Base-by-base conservation (phyloP, 352 stramenopile genomes). In the Globisporangium parvum region DNA sequence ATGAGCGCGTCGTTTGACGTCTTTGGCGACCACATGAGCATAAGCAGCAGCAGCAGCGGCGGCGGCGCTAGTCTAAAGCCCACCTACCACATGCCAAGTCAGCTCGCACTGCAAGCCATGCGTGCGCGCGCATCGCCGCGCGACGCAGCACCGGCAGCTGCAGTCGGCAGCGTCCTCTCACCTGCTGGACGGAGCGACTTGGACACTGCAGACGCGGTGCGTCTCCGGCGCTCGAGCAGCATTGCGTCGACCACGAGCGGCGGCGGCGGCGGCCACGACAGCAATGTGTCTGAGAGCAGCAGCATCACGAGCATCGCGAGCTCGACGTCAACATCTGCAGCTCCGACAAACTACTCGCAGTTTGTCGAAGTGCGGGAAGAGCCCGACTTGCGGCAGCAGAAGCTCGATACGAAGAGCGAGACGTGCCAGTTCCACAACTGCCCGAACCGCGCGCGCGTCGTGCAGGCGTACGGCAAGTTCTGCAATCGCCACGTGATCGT, bases 401-500 rank as follows among this genome's bases (percentile, higher is more conserved):
- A 82, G 64, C 67, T 90, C 26, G 67, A 88, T 52, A 67, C 78
- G 23, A 77, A 76, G 66, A 87, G 71, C 47, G 74, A 87, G 55
- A 84, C 70, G 31, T 94, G 84, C 55, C 69, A 90, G 62, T 92
- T 84, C 60, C 64, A 76, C 54, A 85, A 76, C 41, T 94, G 84
- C 54, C 70, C 77, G 6, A 94, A 94, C 60, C 84, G 78, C 26
- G 84, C 84, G 40, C 76, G 81, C 4, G 81, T 94, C 37, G 71
- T 71, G 0, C 84, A 94, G 58, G 69, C 69, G 9, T 92, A 91
- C 55, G 81, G 81, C 15, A 88, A 85, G 28, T 94, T 92, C 56
- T 94, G 84, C 70, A 94, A 94, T 53, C 80, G 84, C 6, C 84
- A 94, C 51, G 82, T 91, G 60, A 91, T 94, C 33, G 81, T 94